A percentile compares a stretch with the other conserved stretches of the same genome.
Evolutionary conservation across 805 yeast species (phyloP).

Genomic region (Spathaspora girioi): DNA sequence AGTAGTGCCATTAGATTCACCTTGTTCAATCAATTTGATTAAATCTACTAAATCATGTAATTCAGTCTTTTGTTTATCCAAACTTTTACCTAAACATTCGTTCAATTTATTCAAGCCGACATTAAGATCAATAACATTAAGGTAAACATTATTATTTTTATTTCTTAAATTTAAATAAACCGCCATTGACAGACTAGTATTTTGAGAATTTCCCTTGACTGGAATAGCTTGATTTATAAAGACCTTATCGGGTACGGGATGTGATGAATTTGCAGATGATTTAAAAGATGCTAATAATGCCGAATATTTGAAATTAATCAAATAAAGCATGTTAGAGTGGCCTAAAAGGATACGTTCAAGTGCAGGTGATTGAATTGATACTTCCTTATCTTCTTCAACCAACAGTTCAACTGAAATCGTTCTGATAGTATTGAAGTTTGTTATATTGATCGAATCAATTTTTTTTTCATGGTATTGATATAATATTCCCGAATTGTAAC

Average conservation of each 20-base stretch:
- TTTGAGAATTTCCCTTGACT: conserved; percentile 43
- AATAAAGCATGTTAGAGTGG: conserved; percentile 33
- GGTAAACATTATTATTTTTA: conserved; percentile 40
- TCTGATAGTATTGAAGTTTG: conserved; percentile 18
- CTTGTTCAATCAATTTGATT: conserved; percentile 21
- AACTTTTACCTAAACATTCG: conserved; percentile 67
- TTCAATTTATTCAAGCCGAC: conserved; percentile 66
- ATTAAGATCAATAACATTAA: conserved; percentile 47
- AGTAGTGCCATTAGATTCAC: conserved; percentile 9
- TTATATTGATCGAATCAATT: conserved; percentile 20
- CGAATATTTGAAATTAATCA: conserved; percentile 44
- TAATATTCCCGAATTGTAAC: conserved; percentile 23
- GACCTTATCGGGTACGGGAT: conserved; percentile 19
- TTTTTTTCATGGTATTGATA: conserved; percentile 19
- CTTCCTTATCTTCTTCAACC: conserved; percentile 9
- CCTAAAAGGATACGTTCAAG: conserved; percentile 46
- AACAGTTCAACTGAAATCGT: conserved; percentile 18
- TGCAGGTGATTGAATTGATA: conserved; percentile 38
- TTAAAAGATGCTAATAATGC: conserved; percentile 31
- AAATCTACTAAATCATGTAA: conserved; percentile 14
- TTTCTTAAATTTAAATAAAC: conserved; percentile 37
- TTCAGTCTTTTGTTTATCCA: conserved; percentile 12
- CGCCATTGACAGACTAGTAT: conserved; percentile 38
- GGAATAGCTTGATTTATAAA: conserved; percentile 23
- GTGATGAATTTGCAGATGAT: conserved; percentile 14